A percentile compares a stretch with the other conserved stretches of the same genome.
Conservation (phyloP, 345 rosid species). For the Syzygium grande region DNA sequence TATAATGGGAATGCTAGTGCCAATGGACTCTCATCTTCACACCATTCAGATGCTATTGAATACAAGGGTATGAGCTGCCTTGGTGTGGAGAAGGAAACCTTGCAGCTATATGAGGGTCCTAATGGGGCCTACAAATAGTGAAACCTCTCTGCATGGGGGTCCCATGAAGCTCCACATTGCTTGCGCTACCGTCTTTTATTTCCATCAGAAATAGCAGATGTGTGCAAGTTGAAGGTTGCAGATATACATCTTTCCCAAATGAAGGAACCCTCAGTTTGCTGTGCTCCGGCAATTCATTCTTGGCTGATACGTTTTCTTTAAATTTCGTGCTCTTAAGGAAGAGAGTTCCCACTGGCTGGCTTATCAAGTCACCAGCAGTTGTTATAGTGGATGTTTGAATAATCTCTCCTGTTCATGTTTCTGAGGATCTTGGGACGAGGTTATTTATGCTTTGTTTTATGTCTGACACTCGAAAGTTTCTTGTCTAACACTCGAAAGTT, state of each 20-base stretch:
- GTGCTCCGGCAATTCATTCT: constrained; percentile 65
- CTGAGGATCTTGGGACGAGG: neutral
- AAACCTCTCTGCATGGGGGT: neutral
- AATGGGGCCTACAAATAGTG: constrained; percentile 10
- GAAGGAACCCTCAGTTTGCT: neutral
- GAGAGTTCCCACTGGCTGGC: neutral
- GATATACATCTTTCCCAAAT: neutral
- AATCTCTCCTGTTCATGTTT: neutral
- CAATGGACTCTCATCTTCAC: constrained; percentile 8
- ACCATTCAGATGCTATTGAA: constrained; percentile 4
- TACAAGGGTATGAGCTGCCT: constrained; percentile 3
- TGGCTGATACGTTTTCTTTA: constrained; percentile 38
- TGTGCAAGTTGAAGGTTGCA: neutral
- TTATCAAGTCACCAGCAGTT: neutral
- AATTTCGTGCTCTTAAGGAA: neutral
- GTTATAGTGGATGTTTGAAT: neutral
- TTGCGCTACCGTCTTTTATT: neutral
- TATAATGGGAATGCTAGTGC: constrained; percentile 5
- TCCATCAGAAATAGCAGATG: neutral
- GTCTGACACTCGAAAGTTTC: neutral
- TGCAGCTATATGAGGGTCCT: constrained; percentile 20
- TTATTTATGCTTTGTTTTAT: neutral
- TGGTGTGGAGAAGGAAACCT: constrained; percentile 14
- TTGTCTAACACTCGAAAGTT: neutral
- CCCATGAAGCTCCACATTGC: neutral